Evolutionary conservation across 805 yeast species (phyloP), one percentile per base, ranked within the genome.

Genomic region (Ogataea zsoltii): DNA sequence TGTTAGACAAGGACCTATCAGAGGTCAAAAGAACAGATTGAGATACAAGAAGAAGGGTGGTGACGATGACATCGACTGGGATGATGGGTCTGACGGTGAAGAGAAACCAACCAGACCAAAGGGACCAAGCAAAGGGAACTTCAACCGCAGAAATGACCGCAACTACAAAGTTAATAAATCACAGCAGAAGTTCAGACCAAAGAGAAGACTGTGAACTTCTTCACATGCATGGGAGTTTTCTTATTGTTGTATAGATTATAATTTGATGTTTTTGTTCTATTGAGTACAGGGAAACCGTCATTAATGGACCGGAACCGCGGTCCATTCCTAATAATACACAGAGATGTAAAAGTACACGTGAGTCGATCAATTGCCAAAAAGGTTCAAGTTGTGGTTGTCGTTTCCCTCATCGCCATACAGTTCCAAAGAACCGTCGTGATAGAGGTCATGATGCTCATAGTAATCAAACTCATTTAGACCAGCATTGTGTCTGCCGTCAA

Each of bases 1-100:
- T 6, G 89, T 94, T 18, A 85, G 80, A 65, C 87, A 85, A 57
- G 97, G 94, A 18, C 98, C 98, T 25, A 82, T 90, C 3, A 84
- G 96, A 67, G 97, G 97, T 47, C 97, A 88, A 72, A 82, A 80
- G 71, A 91, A 91, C 67, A 89, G 82, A 70, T 79, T 92, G 75
- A 92, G 90, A 69, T 92, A 81, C 71, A 88, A 85, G 69, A 54
- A 56, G 38, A 48, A 50, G 28, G 49, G 56, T 23, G 75, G 76
- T 21, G 25, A 21, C 17, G 83, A 76, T 49, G 79, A 73, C 41
- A 82, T 75, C 33, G 81, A 71, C 46, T 79, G 70, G 56, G 76
- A 72, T 35, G 71, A 63, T 15, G 75, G 63, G 29, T 61, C 56
- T 23, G 62, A 58, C 17, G 63, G 57, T 33, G 56, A 49, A 14